Percentiles rank a stretch among this genome's conserved stretches.
phyloP scores from a whole-genome alignment of 2,329 filamentous ascomycete genomes.

The Hypoxylon sp. region DNA sequence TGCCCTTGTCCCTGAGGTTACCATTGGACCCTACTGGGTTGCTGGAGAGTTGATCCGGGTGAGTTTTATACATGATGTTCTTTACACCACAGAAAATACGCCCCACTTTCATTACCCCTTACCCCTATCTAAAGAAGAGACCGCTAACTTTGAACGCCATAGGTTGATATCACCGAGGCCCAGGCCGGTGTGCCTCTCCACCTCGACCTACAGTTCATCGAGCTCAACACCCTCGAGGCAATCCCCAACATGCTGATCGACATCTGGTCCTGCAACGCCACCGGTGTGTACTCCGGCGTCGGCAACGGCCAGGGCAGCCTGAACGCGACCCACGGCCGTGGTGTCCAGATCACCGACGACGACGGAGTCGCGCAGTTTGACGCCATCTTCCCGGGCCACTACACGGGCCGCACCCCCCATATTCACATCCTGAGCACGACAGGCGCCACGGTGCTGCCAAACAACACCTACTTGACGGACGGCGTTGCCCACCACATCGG shows the following conservation, averaged over 20 bases:
- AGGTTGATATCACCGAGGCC: conserved; percentile 54
- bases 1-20: conserved; percentile 48
- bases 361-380: conserved; percentile 54
- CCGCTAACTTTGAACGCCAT: conserved; percentile 19
- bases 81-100: neutral
- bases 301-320: conserved; percentile 47
- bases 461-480: conserved; percentile 59
- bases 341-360: conserved; percentile 50
- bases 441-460: conserved; percentile 54
- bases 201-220: conserved; percentile 56
- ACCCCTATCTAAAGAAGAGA: neutral
- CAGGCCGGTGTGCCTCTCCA: conserved; percentile 54
- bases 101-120: neutral
- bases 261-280: conserved; percentile 55
- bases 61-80: conserved; percentile 11
- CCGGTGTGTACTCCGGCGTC: conserved; percentile 55
- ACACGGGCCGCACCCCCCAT: conserved; percentile 50
- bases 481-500: conserved; percentile 66
- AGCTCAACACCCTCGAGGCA: conserved; percentile 52
- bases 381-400: conserved; percentile 51
- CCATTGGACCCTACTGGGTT: conserved; percentile 51
- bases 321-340: conserved; percentile 51
- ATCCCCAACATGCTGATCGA: conserved; percentile 53
- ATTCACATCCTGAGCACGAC: conserved; percentile 50
- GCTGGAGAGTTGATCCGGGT: conserved; percentile 52